Percentiles rank a stretch among this genome's conserved stretches.
These are phyloP conservation scores for Coleophoma eucalyptorum DNA, from an alignment of 2,329 filamentous ascomycete genomes.

Conservation along the genomic window DNA sequence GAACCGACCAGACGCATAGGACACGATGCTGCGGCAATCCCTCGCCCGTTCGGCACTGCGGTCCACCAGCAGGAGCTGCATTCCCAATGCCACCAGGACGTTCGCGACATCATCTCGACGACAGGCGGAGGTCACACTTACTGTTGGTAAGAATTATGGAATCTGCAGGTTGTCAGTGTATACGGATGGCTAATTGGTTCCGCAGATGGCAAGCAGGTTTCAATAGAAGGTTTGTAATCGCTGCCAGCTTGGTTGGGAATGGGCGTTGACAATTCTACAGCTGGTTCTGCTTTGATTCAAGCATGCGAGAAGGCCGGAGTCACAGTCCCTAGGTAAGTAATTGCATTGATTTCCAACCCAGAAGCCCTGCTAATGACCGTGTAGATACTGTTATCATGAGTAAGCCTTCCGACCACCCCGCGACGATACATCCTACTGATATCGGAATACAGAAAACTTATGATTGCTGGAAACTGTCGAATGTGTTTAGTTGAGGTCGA, in stretches of 20 bases:
- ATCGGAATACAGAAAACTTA: constrained; percentile 68
- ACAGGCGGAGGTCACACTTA: constrained; percentile 92
- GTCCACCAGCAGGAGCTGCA: constrained; percentile 52
- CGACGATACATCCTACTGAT: constrained; percentile 23
- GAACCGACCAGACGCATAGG: constrained; percentile 44
- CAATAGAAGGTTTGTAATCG: constrained; percentile 75
- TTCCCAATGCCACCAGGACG: constrained; percentile 58
- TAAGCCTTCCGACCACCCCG: constrained; percentile 41
- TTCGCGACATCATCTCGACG: constrained; percentile 79
- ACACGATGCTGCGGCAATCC: constrained; percentile 66
- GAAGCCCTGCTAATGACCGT: constrained; percentile 23
- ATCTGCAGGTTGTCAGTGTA: constrained; percentile 4
- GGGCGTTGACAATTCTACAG: constrained; percentile 48
- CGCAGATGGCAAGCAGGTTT: constrained; percentile 94
- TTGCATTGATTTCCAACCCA: constrained; percentile 1
- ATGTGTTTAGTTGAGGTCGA: constrained; percentile 99
- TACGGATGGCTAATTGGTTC: constrained; percentile 26
- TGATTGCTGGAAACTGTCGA: constrained; percentile 99
- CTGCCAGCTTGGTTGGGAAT: constrained; percentile 12
- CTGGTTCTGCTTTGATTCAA: constrained; percentile 95
- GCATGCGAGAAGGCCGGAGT: constrained; percentile 97
- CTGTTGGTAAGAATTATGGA: constrained; percentile 66
- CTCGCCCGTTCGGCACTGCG: constrained; percentile 66
- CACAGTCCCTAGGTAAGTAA: constrained; percentile 74
- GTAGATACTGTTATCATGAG: constrained; percentile 98